phyloP scores from a whole-genome alignment of 345 rosid species.

The Eucalyptus dawsonii region DNA sequence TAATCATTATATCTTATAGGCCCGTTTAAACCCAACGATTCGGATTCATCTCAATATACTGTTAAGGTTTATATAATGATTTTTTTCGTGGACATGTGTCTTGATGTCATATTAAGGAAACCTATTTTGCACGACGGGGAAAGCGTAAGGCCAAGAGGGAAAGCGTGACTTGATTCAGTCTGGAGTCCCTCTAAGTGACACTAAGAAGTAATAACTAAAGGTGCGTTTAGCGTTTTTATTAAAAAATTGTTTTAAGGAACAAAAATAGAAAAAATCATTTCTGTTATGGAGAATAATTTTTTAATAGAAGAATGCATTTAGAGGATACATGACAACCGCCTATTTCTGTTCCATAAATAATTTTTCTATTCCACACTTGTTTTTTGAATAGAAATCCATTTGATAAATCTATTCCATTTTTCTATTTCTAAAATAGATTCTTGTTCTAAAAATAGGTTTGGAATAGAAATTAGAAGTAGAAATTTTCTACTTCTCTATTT shows the following conservation, averaged over 20 bases:
- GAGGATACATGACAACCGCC: no score
- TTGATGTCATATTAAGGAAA: background rate
- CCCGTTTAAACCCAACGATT: background rate
- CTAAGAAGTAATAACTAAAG: background rate
- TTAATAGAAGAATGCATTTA: rapidly evolving
- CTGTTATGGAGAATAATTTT: rapidly evolving
- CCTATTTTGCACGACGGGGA: background rate
- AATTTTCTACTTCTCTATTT: no score
- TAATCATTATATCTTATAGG: background rate
- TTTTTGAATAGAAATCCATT: no score
- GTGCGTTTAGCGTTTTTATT: rapidly evolving
- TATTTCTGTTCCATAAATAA: no score
- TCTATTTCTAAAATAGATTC: no score
- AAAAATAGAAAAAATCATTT: background rate
- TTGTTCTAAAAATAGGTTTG: no score
- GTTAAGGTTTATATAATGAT: background rate
- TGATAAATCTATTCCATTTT: no score
- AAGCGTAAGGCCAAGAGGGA: background rate
- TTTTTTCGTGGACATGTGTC: background rate
- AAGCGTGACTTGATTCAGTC: background rate
- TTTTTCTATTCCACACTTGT: no score
- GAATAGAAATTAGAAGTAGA: no score
- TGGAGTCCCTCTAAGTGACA: background rate
- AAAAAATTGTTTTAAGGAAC: rapidly evolving
- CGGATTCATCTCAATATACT: background rate